A percentile compares a stretch with the other conserved stretches of the same genome.
phyloP scores from a whole-genome alignment of 2,329 filamentous ascomycete genomes.

The Eutypa lata region DNA sequence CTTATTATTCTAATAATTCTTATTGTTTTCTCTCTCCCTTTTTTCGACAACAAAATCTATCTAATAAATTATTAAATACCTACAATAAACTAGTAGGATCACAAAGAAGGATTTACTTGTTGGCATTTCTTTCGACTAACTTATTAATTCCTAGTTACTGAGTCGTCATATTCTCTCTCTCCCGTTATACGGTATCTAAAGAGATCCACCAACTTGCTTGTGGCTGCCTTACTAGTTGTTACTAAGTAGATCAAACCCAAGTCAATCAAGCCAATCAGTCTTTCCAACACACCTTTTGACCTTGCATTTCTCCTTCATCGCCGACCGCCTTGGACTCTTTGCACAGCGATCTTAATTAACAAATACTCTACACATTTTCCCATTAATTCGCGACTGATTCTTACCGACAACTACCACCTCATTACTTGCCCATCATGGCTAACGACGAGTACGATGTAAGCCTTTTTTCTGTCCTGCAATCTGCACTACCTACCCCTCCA shows the following conservation, averaged over 20 bases:
- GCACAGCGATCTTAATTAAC: not conserved
- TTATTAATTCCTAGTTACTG: too few relatives aligned
- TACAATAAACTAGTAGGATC: too few relatives aligned
- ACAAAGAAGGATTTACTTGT: too few relatives aligned
- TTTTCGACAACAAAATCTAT: too few relatives aligned
- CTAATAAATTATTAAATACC: too few relatives aligned
- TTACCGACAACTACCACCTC: not conserved
- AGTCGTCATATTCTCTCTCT: too few relatives aligned
- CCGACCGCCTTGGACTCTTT: not conserved
- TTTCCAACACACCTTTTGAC: constrained; percentile 9
- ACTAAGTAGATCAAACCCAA: not conserved
- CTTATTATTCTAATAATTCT: too few relatives aligned
- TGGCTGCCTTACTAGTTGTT: not conserved
- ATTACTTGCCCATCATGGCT: constrained; percentile 66
- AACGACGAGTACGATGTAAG: constrained; percentile 99
- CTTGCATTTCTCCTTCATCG: not conserved
- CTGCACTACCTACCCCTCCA: constrained; percentile 22
- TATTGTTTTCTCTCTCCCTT: too few relatives aligned
- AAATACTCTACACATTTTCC: not conserved
- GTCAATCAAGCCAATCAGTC: constrained; percentile 1
- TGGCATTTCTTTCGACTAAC: too few relatives aligned
- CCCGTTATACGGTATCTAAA: too few relatives aligned
- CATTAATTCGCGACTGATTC: not conserved
- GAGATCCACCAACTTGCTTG: not conserved
- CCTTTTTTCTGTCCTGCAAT: constrained; percentile 22